Evolutionary conservation across 2,329 filamentous ascomycete species (phyloP).

Genomic region (Diplodia sapinea): DNA sequence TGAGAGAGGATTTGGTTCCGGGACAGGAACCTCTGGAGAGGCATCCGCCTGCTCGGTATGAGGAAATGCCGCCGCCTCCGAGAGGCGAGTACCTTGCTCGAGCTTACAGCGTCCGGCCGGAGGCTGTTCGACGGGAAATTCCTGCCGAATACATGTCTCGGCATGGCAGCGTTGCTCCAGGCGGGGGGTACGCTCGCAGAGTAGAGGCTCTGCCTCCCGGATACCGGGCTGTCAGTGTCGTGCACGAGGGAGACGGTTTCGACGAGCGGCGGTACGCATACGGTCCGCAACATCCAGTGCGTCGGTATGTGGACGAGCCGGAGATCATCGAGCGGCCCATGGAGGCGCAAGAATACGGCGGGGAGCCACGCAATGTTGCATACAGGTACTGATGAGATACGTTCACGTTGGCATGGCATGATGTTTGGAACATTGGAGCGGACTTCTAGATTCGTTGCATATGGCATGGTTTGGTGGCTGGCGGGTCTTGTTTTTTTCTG

Average conservation of each 20-base stretch:
- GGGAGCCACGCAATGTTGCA: conserved; percentile 43
- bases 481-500: background rate
- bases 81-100: conserved; percentile 42
- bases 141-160: conserved; percentile 43
- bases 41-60: conserved; percentile 42
- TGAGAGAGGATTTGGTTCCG: conserved; percentile 28
- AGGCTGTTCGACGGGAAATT: conserved; percentile 44
- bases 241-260: conserved; percentile 41
- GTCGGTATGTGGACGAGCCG: conserved; percentile 51
- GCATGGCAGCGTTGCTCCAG: conserved; percentile 51
- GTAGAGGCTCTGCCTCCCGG: conserved; percentile 41
- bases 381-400: conserved; percentile 42
- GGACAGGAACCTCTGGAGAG: conserved; percentile 38
- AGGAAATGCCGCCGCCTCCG: conserved; percentile 46
- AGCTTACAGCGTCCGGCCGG: conserved; percentile 50
- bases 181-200: conserved; percentile 37
- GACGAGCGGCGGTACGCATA: conserved; percentile 44
- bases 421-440: conserved; percentile 2
- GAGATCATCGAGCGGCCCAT: conserved; percentile 33
- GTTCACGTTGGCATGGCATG: conserved; percentile 12
- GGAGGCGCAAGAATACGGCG: conserved; percentile 41
- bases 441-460: conserved; percentile 6
- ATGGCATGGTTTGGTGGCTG: conserved; percentile 15
- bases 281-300: conserved; percentile 36
- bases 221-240: conserved; percentile 50